Evolutionary conservation across 2,329 filamentous ascomycete species (phyloP).

Genomic region (Colletotrichum siamense): DNA sequence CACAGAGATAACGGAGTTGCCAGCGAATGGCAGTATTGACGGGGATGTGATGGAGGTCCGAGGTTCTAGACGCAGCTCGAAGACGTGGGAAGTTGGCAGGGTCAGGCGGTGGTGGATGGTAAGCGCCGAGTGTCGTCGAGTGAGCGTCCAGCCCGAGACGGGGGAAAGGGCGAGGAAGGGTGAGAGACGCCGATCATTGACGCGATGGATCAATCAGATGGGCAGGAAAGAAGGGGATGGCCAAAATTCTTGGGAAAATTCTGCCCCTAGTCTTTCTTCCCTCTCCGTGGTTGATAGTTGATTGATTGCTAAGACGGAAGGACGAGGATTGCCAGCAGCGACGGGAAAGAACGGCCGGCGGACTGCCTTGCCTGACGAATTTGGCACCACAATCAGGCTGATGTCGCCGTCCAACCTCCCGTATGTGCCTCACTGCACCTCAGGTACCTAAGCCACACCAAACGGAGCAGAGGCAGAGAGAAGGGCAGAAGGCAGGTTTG

Average conservation of each 20-base stretch:
- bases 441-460: neutral
- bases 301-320: neutral
- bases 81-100: neutral
- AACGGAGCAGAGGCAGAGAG: neutral
- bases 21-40: neutral
- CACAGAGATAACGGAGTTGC: neutral
- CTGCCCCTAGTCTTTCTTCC: neutral
- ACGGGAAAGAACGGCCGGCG: neutral
- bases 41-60: neutral
- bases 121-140: neutral
- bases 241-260: neutral
- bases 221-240: neutral
- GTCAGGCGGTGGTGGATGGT: neutral
- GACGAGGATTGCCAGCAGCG: neutral
- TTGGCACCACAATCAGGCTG: neutral
- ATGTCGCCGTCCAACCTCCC: conserved; percentile 5
- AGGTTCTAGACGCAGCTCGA: conserved; percentile 15
- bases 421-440: neutral
- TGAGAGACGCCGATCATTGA: conserved; percentile 4
- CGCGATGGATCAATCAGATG: neutral
- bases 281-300: neutral
- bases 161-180: neutral
- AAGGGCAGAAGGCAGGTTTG: neutral
- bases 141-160: neutral
- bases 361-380: neutral